Conservation (phyloP, 1,284 basidiomycete genomes). For the Polyporus tsugae region DNA sequence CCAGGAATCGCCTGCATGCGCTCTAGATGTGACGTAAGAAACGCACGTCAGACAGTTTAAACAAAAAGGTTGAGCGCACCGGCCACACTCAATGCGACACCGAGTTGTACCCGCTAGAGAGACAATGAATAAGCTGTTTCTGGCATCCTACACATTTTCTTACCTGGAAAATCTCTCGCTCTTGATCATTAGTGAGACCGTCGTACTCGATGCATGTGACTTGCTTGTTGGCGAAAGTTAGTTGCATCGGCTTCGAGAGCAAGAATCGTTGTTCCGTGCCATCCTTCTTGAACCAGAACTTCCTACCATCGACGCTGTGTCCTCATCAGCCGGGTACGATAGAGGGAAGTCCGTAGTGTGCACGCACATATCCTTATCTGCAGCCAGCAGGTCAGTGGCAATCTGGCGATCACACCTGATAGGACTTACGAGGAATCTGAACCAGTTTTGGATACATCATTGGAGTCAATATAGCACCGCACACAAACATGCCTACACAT, state of each 20-base stretch:
- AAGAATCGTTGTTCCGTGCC: slow-evolving; percentile 40
- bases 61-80: slow-evolving; percentile 41
- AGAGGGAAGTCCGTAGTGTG: no score
- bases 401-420: not conserved
- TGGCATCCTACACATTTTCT: not conserved
- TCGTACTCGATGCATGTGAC: slow-evolving; percentile 78
- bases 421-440: slow-evolving; percentile 40
- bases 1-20: slow-evolving; percentile 56
- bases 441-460: not conserved
- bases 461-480: not conserved
- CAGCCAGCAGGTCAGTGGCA: slow-evolving; percentile 2
- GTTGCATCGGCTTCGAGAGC: slow-evolving; percentile 58
- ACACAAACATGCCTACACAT: slow-evolving; percentile 37
- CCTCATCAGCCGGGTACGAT: not conserved
- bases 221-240: slow-evolving; percentile 70
- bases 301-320: slow-evolving; percentile 50
- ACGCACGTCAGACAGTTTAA: not conserved
- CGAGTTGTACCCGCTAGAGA: slow-evolving; percentile 54
- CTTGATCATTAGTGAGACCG: slow-evolving; percentile 63
- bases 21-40: slow-evolving; percentile 40
- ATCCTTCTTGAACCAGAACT: slow-evolving; percentile 59
- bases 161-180: slow-evolving; percentile 83
- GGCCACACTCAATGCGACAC: slow-evolving; percentile 53
- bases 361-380: slow-evolving; percentile 68
- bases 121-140: not conserved